Conservation (phyloP, 2,329 filamentous ascomycete genomes). For the Scytalidium lignicola region DNA sequence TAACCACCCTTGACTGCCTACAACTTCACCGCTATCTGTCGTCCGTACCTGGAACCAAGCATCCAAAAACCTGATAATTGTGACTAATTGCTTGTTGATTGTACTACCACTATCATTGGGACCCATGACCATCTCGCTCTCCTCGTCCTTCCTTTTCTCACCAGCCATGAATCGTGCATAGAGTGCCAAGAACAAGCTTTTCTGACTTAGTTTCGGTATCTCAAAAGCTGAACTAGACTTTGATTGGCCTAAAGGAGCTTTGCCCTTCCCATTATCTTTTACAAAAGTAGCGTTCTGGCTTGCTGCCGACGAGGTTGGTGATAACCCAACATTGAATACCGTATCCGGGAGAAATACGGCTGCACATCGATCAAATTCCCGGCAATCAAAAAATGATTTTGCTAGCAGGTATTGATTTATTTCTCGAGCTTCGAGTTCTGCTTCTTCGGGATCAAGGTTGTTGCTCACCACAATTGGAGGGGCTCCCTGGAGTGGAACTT, state of each 20-base stretch:
- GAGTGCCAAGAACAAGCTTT: constrained; percentile 83
- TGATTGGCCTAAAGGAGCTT: constrained; percentile 13
- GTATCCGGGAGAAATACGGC: constrained; percentile 81
- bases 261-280: constrained; percentile 60
- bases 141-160: constrained; percentile 94
- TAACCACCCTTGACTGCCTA: constrained; percentile 81
- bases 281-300: constrained; percentile 33
- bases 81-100: constrained; percentile 76
- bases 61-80: constrained; percentile 70
- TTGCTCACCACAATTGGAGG: constrained; percentile 47
- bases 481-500: constrained; percentile 41
- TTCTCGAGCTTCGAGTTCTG: constrained; percentile 71
- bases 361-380: constrained; percentile 90
- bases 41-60: constrained; percentile 71
- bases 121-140: constrained; percentile 94
- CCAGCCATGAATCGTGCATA: constrained; percentile 92
- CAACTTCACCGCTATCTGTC: constrained; percentile 50
- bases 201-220: constrained; percentile 69
- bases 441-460: constrained; percentile 66
- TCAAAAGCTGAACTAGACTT: constrained; percentile 7
- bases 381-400: constrained; percentile 91
- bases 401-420: constrained; percentile 81
- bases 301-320: constrained; percentile 34
- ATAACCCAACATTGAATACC: constrained; percentile 62
- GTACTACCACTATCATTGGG: constrained; percentile 83